phyloP scores from a whole-genome alignment of 495 filamentous ascomycete genomes.

The Penicillium herquei region DNA sequence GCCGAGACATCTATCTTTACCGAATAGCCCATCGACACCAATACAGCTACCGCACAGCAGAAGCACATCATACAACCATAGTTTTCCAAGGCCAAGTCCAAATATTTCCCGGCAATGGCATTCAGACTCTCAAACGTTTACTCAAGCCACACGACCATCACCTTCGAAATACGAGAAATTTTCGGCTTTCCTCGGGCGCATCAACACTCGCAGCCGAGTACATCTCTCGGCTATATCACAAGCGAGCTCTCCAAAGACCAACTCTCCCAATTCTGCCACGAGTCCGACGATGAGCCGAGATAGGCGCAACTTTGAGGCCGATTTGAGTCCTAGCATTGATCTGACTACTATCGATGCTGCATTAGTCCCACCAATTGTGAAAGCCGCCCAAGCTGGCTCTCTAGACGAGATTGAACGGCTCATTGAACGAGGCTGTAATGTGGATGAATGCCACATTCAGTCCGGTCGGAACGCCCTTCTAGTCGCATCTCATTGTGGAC shows the following conservation, averaged over 20 bases:
- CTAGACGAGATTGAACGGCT: conserved; percentile 39
- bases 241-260: neutral
- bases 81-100: conserved; percentile 14
- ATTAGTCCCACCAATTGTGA: conserved; percentile 37
- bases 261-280: conserved; percentile 7
- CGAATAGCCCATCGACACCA: conserved; percentile 21
- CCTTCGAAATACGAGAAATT: conserved; percentile 22
- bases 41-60: neutral
- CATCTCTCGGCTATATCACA: conserved; percentile 2
- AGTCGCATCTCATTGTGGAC: conserved; percentile 49
- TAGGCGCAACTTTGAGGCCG: conserved; percentile 21
- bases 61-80: conserved; percentile 20
- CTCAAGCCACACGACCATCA: conserved; percentile 9
- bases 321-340: conserved; percentile 41
- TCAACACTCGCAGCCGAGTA: conserved; percentile 21
- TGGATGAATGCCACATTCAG: conserved; percentile 35
- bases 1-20: conserved; percentile 7
- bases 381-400: conserved; percentile 40
- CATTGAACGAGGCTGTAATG: conserved; percentile 35
- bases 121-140: conserved; percentile 24
- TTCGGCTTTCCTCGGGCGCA: conserved; percentile 17
- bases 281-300: conserved; percentile 7
- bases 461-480: conserved; percentile 42
- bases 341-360: conserved; percentile 31
- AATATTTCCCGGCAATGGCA: neutral